Evolutionary conservation across 345 rosid genomes (phyloP), one percentile per base, ranked within the genome.

Genomic region (Murraya koenigii): DNA sequence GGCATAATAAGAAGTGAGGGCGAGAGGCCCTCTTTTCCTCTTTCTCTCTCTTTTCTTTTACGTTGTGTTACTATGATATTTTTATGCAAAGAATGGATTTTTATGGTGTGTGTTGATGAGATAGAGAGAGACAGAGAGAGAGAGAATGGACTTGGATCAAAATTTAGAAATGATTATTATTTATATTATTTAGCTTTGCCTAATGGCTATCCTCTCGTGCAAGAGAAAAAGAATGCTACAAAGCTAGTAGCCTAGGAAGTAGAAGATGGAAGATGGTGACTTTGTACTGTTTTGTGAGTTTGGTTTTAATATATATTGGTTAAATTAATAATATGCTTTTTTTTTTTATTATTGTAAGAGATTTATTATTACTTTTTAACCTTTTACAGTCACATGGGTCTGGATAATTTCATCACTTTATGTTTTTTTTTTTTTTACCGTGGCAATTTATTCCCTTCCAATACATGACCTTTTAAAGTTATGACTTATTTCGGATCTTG

Each of bases 11-110:
- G 86, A 85, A 84, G 81, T 83, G 87, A 85, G 91, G 87, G 88
- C 81, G 79, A 84, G 88, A 86, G 84, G 85, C 87, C 91, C 92
- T 85, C 88, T 71, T 76, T 77, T n/a, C n/a, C 82, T 77, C 77
- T 76, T 73, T 74, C 11, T 79, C n/a, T 81, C 28, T 28, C n/a
- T 81, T 72, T 68, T 63, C 66, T 80, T 77, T 52, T 52, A 52
- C 5, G 56, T 26, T 33, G 14, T 56, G 60, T 28, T 74, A 28
- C 68, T 74, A 59, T 44, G 22, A 39, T 67, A 61, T 41, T 74
- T 65, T 35, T 52, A 44, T 63, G 63, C 10, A 33, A 85, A 67
- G 80, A 75, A 73, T 69, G 79, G 80, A 76, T 79, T 82, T 83
- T 83, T 74, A 28, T 52, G 22, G 56, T 19, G 56, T 52, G 56